A percentile compares a stretch with the other conserved stretches of the same genome.
Evolutionary conservation across 2,329 filamentous ascomycete genomes (phyloP).

Genomic region (Annulohypoxylon truncatum): DNA sequence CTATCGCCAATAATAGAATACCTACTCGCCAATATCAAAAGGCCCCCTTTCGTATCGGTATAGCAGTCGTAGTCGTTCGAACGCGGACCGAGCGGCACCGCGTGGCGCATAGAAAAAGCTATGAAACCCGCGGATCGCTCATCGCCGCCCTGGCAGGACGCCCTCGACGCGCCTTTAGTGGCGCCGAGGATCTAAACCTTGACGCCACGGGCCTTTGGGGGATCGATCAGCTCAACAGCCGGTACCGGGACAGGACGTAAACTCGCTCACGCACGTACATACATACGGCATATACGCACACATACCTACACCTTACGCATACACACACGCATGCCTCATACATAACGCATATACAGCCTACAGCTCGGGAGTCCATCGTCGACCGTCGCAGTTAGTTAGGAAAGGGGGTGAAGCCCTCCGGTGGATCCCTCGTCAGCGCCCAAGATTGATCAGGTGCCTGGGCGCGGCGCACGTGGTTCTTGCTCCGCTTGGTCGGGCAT

Average conservation of each 20-base stretch:
- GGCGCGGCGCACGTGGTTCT: conserved; percentile 23
- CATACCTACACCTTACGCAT: neutral
- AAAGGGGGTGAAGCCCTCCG: conserved; percentile 4
- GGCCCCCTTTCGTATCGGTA: neutral
- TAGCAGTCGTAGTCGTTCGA: conserved; percentile 2
- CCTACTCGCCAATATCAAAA: neutral
- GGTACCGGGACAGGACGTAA: conserved; percentile 13
- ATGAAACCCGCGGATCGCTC: conserved; percentile 8
- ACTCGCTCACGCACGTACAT: neutral
- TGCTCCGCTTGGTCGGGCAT: conserved; percentile 23
- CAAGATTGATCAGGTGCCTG: conserved; percentile 34
- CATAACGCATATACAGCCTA: neutral
- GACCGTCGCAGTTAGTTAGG: neutral
- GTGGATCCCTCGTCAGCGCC: conserved; percentile 27
- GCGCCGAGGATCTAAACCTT: conserved; percentile 21
- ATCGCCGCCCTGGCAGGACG: conserved; percentile 15
- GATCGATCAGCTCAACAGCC: conserved; percentile 20
- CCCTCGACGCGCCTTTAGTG: conserved; percentile 7
- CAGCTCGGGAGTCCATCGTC: neutral
- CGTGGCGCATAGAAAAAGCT: conserved; percentile 13
- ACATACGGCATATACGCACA: neutral
- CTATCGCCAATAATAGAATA: neutral
- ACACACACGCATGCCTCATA: neutral
- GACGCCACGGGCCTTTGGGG: conserved; percentile 17
- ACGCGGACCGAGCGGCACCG: conserved; percentile 26